These are phyloP conservation scores for Colletotrichum falcatum DNA, from an alignment of 2,329 filamentous ascomycete genomes.

Conservation along the genomic window DNA sequence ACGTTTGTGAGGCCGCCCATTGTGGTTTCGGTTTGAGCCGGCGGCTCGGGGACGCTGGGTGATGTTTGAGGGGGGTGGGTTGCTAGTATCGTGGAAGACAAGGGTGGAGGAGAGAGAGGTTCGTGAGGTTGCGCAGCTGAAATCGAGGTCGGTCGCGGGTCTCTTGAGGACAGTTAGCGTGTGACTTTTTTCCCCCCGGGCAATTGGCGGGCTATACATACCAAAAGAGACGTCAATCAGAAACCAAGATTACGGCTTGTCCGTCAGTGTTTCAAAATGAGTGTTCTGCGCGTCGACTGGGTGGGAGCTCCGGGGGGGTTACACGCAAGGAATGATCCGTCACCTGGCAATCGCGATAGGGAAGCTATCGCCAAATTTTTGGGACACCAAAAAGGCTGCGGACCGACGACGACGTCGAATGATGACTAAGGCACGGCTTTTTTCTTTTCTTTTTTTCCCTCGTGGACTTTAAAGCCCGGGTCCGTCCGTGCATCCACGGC, in stretches of 20 bases:
- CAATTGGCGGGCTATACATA: background rate
- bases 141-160: background rate
- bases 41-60: background rate
- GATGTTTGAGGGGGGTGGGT: too few species aligned
- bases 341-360: conserved; percentile 20
- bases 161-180: background rate
- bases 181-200: background rate
- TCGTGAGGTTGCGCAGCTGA: background rate
- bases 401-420: conserved; percentile 21
- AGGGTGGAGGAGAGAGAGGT: background rate
- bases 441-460: too few species aligned
- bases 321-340: conserved; percentile 19
- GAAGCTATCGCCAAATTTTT: conserved; percentile 42
- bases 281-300: conserved; percentile 19
- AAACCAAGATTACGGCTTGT: too few species aligned
- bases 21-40: background rate
- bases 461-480: background rate
- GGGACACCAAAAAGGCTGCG: conserved; percentile 18
- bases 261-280: background rate
- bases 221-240: background rate
- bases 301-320: background rate
- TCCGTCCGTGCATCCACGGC: background rate
- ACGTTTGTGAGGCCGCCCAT: conserved; percentile 71
- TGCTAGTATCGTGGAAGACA: background rate
- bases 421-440: conserved; percentile 31